Evolutionary conservation across 1,284 basidiomycete genomes (phyloP).

Genomic region (Sporisorium sorghi): DNA sequence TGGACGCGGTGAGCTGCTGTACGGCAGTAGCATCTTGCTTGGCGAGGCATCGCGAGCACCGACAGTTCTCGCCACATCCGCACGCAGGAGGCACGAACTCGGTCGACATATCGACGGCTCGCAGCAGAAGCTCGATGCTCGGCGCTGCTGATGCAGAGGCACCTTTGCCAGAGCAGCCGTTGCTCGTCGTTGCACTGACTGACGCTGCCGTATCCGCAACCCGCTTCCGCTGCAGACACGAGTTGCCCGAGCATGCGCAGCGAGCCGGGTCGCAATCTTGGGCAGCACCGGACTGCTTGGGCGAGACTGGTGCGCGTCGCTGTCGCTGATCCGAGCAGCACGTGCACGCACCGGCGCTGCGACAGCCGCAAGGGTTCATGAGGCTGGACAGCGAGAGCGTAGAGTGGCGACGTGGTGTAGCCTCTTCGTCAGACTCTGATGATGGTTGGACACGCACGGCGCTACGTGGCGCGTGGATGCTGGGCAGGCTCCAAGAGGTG

Average conservation of each 20-base stretch:
- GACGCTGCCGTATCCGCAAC: background rate
- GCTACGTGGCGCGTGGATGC: conserved; percentile 23
- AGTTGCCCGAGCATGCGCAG: conserved; percentile 23
- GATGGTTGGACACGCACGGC: background rate
- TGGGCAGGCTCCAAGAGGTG: conserved; percentile 40
- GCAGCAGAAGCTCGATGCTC: conserved; percentile 48
- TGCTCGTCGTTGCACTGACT: conserved; percentile 2
- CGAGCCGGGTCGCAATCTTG: conserved; percentile 14
- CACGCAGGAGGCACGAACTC: conserved; percentile 48
- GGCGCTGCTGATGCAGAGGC: conserved; percentile 20
- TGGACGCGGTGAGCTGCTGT: background rate
- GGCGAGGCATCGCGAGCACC: conserved; percentile 42
- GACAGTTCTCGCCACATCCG: conserved; percentile 38
- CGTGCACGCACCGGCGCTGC: conserved; percentile 37
- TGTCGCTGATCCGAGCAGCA: conserved; percentile 43
- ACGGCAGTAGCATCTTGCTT: conserved; percentile 8
- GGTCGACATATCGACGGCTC: conserved; percentile 53
- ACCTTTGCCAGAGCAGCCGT: conserved; percentile 28
- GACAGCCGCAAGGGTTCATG: conserved; percentile 61
- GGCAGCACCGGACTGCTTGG: conserved; percentile 8
- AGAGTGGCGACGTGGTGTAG: conserved; percentile 17
- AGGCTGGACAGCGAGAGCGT: conserved; percentile 56
- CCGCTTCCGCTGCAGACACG: conserved; percentile 9
- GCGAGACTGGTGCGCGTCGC: conserved; percentile 9
- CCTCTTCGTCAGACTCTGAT: background rate